Percentiles rank a stretch among this genome's conserved stretches.
Conservation (phyloP, 257 asterid species). For the Schizonepeta tenuifolia region DNA sequence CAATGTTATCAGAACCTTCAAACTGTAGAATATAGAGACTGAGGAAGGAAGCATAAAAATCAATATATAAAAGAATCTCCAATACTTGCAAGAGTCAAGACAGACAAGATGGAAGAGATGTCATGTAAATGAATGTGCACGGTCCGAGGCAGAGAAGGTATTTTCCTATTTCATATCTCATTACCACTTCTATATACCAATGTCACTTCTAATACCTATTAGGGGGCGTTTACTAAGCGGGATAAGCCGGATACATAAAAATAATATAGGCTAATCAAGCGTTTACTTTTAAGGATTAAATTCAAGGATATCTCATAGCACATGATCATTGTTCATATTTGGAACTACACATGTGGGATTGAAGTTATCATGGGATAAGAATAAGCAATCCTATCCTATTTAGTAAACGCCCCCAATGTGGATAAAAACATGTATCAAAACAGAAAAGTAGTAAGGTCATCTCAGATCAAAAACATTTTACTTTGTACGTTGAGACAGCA, state of each 20-base stretch:
- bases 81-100: background rate
- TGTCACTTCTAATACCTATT: background rate
- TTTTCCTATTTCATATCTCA: background rate
- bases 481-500: background rate
- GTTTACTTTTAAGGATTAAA: too few relatives aligned
- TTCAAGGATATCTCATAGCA: too few relatives aligned
- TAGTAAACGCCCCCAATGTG: too few relatives aligned
- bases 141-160: background rate
- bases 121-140: background rate
- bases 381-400: too few relatives aligned
- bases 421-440: background rate
- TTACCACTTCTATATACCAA: background rate
- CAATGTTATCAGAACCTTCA: background rate
- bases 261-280: too few relatives aligned
- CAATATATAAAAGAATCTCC: background rate
- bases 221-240: too few relatives aligned
- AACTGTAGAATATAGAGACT: background rate
- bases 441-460: background rate
- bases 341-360: too few relatives aligned
- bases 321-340: too few relatives aligned
- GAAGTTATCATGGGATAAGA: too few relatives aligned
- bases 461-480: background rate
- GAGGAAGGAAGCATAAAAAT: background rate
- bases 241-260: too few relatives aligned
- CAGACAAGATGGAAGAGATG: conserved; percentile 1